A percentile compares a stretch with the other conserved stretches of the same genome.
Evolutionary conservation across 768 basidiomycete genomes (phyloP).

Genomic region (Leccinum subtestaceum): DNA sequence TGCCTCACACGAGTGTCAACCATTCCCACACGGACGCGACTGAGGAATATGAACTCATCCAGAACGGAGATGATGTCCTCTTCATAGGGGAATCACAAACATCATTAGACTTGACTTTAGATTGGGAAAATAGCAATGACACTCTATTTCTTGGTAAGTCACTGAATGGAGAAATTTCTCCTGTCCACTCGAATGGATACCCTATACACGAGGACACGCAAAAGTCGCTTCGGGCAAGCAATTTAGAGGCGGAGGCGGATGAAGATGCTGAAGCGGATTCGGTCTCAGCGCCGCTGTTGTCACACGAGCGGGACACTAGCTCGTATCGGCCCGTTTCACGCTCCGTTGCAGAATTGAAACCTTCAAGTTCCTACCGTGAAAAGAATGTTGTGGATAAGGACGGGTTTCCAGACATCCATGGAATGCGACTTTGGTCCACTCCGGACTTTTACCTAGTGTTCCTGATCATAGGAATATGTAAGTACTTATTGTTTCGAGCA

Average conservation of each 20-base stretch:
- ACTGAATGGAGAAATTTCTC: slow-evolving; percentile 30
- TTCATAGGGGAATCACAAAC: slow-evolving; percentile 24
- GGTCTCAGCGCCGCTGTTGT: slow-evolving; percentile 23
- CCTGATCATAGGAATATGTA: slow-evolving; percentile 53
- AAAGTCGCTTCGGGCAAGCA: slow-evolving; percentile 35
- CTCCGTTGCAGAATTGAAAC: slow-evolving; percentile 26
- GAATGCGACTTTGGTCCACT: slow-evolving; percentile 47
- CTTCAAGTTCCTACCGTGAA: slow-evolving; percentile 7
- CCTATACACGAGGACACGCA: slow-evolving; percentile 29
- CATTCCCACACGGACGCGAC: background rate
- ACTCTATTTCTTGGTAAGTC: slow-evolving; percentile 27
- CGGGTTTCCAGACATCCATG: slow-evolving; percentile 50
- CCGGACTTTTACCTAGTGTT: slow-evolving; percentile 69
- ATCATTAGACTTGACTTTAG: slow-evolving; percentile 40
- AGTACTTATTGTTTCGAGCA: slow-evolving; percentile 22
- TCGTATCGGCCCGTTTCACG: slow-evolving; percentile 19
- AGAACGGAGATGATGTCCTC: slow-evolving; percentile 16
- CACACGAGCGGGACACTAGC: slow-evolving; percentile 14
- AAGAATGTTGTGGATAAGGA: slow-evolving; percentile 18
- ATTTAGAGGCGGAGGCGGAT: slow-evolving; percentile 1
- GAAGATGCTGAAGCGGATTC: slow-evolving; percentile 13
- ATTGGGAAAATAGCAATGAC: slow-evolving; percentile 62
- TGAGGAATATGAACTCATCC: slow-evolving; percentile 23
- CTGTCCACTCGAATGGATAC: slow-evolving; percentile 27
- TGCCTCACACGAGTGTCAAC: slow-evolving; percentile 37